Percentiles rank a stretch among this genome's conserved stretches.
Conservation (phyloP, 2,329 filamentous ascomycete genomes). For the Leptographium radiaticola region DNA sequence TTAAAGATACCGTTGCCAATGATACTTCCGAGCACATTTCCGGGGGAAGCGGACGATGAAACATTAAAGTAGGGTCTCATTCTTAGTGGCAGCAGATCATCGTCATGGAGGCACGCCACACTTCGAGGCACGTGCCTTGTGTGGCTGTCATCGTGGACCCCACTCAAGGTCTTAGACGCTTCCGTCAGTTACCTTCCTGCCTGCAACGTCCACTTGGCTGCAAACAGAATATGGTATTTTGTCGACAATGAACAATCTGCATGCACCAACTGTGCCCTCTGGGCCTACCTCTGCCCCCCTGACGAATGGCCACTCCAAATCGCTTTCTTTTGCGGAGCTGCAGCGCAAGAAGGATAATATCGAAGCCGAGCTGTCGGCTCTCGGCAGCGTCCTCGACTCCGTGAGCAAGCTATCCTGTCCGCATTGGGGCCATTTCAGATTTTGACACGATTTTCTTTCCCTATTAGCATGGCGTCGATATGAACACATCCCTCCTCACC, state of each 20-base stretch:
- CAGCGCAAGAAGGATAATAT: conserved; percentile 73
- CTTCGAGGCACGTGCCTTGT: neutral
- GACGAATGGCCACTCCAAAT: conserved; percentile 47
- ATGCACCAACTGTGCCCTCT: conserved; percentile 52
- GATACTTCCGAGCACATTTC: neutral
- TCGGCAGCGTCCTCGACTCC: conserved; percentile 78
- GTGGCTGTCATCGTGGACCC: neutral
- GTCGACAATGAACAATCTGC: conserved; percentile 40
- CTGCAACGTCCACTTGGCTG: neutral
- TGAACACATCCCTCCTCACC: conserved; percentile 79
- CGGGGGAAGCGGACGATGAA: neutral
- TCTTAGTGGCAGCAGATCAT: neutral
- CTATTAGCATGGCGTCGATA: conserved; percentile 72
- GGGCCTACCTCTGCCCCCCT: conserved; percentile 55
- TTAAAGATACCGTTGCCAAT: neutral
- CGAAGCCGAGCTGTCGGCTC: conserved; percentile 74
- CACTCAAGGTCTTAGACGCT: neutral
- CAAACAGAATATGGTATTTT: conserved; percentile 17
- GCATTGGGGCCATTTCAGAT: neutral
- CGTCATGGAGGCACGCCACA: neutral
- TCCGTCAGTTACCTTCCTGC: neutral
- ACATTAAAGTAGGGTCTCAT: neutral
- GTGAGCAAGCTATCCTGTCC: conserved; percentile 33
- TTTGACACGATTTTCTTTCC: neutral
- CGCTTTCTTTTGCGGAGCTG: conserved; percentile 64